These are phyloP conservation scores for Solanum pinnatisectum DNA, from an alignment of 257 asterid genomes.

Conservation along the genomic window DNA sequence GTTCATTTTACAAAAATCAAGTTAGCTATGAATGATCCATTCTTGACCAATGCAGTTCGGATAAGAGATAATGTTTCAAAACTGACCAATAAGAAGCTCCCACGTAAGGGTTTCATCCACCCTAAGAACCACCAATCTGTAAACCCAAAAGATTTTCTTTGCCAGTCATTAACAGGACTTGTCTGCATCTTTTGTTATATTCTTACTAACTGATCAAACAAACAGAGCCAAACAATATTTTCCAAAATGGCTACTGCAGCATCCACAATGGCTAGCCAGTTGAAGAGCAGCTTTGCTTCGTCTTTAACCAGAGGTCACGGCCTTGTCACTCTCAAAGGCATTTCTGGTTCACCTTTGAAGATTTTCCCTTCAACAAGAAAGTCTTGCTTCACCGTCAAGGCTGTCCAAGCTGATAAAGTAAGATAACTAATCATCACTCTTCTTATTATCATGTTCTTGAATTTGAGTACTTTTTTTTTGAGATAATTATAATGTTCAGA, in stretches of 20 bases:
- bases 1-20: background rate
- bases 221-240: background rate
- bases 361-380: constrained; percentile 46
- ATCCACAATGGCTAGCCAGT: constrained; percentile 78
- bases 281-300: constrained; percentile 51
- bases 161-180: constrained; percentile 7
- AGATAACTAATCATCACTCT: background rate
- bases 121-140: constrained; percentile 45
- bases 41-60: constrained; percentile 11
- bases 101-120: background rate
- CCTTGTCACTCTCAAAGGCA: constrained; percentile 61
- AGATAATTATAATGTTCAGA: background rate
- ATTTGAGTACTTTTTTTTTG: background rate
- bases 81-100: constrained; percentile 36
- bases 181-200: constrained; percentile 4
- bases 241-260: constrained; percentile 64
- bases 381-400: constrained; percentile 58
- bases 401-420: constrained; percentile 80
- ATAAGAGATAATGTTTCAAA: constrained; percentile 52
- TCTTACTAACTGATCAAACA: background rate
- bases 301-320: constrained; percentile 31
- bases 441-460: background rate
- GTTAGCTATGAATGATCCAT: background rate
- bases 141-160: constrained; percentile 26
- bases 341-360: constrained; percentile 68